Evolutionary conservation across 345 rosid species (phyloP).

Genomic region (Syzygium grande): DNA sequence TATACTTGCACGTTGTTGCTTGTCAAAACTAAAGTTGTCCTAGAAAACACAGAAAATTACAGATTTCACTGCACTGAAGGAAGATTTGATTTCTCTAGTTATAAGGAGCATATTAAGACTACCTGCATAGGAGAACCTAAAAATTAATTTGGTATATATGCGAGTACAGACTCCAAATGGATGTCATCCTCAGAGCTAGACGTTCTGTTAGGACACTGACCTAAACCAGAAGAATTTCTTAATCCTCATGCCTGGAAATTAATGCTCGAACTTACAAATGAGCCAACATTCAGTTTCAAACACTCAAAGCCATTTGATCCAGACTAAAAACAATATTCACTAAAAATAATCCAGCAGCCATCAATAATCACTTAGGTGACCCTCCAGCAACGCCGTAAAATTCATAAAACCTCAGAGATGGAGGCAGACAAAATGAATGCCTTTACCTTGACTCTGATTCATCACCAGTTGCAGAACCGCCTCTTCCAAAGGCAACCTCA

Average conservation of each 20-base stretch:
- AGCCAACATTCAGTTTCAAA: not conserved
- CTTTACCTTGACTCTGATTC: slow-evolving; percentile 23
- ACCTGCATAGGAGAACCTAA: not conserved
- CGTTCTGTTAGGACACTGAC: not conserved
- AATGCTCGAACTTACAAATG: not conserved
- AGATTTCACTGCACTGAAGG: not conserved
- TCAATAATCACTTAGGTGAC: not conserved
- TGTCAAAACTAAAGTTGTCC: not conserved
- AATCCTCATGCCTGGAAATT: not conserved
- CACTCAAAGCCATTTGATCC: not conserved
- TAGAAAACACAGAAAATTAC: not conserved
- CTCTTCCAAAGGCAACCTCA: slow-evolving; percentile 69
- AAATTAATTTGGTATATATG: not conserved
- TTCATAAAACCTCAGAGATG: not conserved
- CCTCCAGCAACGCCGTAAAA: not conserved
- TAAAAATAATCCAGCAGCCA: not conserved
- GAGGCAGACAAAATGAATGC: not conserved
- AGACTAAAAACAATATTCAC: not conserved
- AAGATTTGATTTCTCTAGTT: not conserved
- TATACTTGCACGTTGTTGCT: not conserved
- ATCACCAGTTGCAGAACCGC: slow-evolving; percentile 9
- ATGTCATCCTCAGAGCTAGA: not conserved
- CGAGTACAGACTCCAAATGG: not conserved
- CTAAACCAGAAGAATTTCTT: not conserved
- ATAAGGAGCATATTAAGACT: not conserved